Evolutionary conservation across 129 eudicot species (phyloP).

Genomic region (Dittrichia graveolens): DNA sequence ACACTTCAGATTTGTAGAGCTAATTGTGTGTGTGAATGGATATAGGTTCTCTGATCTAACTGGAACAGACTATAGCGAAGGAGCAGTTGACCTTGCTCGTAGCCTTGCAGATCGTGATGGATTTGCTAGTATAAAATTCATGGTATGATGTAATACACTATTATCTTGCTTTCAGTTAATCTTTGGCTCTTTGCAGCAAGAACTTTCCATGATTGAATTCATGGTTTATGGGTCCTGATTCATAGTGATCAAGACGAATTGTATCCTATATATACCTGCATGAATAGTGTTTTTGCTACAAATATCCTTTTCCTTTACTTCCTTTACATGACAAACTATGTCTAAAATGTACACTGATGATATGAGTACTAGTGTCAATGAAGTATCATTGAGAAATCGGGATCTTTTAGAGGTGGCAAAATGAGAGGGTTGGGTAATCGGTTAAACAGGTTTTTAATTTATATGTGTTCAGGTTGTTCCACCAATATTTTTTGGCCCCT

Average conservation of each 20-base stretch:
- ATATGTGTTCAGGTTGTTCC: not conserved
- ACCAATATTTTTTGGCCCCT: not conserved
- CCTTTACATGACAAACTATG: slow-evolving; percentile 8
- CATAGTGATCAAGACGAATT: slow-evolving; percentile 5
- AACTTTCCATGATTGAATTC: slow-evolving; percentile 9
- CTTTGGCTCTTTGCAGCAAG: not conserved
- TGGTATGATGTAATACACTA: slow-evolving; percentile 53
- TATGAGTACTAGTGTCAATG: not conserved
- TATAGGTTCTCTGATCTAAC: slow-evolving; percentile 89
- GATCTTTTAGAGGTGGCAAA: not conserved
- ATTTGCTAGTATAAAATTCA: slow-evolving; percentile 59
- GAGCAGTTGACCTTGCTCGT: slow-evolving; percentile 89
- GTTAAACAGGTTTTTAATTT: not conserved
- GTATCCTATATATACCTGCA: not conserved
- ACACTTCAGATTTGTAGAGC: slow-evolving; percentile 13
- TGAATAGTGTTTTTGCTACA: not conserved
- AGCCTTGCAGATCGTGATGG: slow-evolving; percentile 92
- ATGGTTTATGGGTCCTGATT: slow-evolving; percentile 10
- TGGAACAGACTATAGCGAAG: slow-evolving; percentile 96
- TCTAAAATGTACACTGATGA: not conserved
- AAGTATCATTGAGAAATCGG: not conserved
- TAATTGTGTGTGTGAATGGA: slow-evolving; percentile 24
- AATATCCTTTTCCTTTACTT: not conserved
- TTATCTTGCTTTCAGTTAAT: slow-evolving; percentile 3
- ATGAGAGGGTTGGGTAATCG: not conserved